Evolutionary conservation across 371 early-diverging fungal genomes (phyloP), one percentile per base, ranked within the genome.

Genomic region (Mortierella sp.): DNA sequence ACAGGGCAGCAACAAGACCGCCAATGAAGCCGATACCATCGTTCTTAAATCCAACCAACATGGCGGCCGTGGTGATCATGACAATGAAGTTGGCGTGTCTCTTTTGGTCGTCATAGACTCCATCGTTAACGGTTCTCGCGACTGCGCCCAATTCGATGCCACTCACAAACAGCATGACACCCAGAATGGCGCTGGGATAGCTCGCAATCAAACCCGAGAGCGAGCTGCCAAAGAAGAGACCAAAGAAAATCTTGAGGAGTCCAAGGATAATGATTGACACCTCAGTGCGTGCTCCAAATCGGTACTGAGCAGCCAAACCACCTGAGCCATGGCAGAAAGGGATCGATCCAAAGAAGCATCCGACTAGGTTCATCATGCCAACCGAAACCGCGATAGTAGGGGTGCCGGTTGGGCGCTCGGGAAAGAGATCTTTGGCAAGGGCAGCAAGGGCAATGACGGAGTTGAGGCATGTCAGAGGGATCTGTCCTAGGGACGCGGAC

Each of bases 251-350:
- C 80, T 98, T 98, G 89, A 91, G 76, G 6, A 90, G 21, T 16
- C 98, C 98, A 14, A 98, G 90, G 63, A 96, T 50, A 38, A 96
- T 90, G 68, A 97, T 91, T 58, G 96, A 95, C 21, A 95, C 92
- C 74, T 94, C 97, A 0, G 96, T 91, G 58, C 98, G 93, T 31
- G 98, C 97, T 48, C 98, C 98, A 84, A 97, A 98, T 2, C 96
- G 95, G 87, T 97, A 97, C 87, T 98, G 98, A 14, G 95, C 98
- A 21, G 97, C 97, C 48, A 98, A 88, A 14, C 98, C 98, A 31
- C 98, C 98, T 11, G 96, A 95, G 31, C 96, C 95, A 78, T 95
- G 95, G 75, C 97, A 97, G 81, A 93, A 96, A 5, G 98, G 97
- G 84, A 95, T 92, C 8, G 95, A 94, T 4, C 97, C 97, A 88